These are phyloP conservation scores for Coix lacrymajobi DNA, from an alignment of 176 grass and related monocot genomes.

Conservation along the genomic window DNA sequence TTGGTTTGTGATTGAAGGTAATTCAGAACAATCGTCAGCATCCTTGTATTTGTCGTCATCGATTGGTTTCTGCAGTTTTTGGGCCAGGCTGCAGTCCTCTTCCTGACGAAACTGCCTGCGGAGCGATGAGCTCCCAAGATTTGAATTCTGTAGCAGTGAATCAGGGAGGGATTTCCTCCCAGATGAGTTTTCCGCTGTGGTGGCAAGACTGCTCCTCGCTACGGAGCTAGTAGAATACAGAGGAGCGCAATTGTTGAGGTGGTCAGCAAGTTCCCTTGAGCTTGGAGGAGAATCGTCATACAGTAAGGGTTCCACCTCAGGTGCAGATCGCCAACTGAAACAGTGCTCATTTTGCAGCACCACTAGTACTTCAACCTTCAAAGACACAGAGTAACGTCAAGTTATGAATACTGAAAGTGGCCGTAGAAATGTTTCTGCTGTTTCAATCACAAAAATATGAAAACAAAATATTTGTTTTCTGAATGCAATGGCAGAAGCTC, in stretches of 20 bases:
- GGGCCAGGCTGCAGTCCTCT: slow-evolving; percentile 67
- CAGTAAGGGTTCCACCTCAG: slow-evolving; percentile 54
- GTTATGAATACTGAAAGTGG: background rate
- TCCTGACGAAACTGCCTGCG: slow-evolving; percentile 72
- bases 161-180: slow-evolving; percentile 79
- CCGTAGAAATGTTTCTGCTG: background rate
- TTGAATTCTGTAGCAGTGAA: slow-evolving; percentile 40
- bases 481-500: too few species aligned
- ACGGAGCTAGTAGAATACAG: slow-evolving; percentile 45
- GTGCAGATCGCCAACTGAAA: slow-evolving; percentile 84
- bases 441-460: background rate
- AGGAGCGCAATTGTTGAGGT: slow-evolving; percentile 42
- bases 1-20: slow-evolving; percentile 30
- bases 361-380: slow-evolving; percentile 81
- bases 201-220: slow-evolving; percentile 57
- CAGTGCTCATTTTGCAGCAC: slow-evolving; percentile 71
- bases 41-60: slow-evolving; percentile 75
- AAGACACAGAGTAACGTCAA: slow-evolving; percentile 1
- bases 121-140: slow-evolving; percentile 56
- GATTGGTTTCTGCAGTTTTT: slow-evolving; percentile 68
- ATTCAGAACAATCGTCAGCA: slow-evolving; percentile 33
- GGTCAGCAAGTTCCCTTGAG: slow-evolving; percentile 47
- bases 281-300: slow-evolving; percentile 60
- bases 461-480: background rate
- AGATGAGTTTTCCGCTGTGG: slow-evolving; percentile 55